phyloP scores from a whole-genome alignment of 106 monocot species.

The Dendrobium nobile region DNA sequence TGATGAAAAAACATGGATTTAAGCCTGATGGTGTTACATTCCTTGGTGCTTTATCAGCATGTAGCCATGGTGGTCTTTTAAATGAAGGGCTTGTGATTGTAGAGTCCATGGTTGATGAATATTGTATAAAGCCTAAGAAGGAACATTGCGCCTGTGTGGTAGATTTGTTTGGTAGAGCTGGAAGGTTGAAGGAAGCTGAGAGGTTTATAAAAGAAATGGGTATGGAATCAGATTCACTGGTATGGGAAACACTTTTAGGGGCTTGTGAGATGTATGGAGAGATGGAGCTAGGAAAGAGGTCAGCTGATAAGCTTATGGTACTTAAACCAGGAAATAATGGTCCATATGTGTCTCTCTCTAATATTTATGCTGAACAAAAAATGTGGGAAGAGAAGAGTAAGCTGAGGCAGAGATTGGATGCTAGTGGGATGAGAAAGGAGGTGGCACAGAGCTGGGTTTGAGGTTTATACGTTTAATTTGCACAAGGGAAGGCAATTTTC shows the following conservation, averaged over 20 bases:
- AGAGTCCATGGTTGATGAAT: slow-evolving; percentile 34
- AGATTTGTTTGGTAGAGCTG: slow-evolving; percentile 64
- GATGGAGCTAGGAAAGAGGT: slow-evolving; percentile 38
- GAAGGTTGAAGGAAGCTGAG: slow-evolving; percentile 61
- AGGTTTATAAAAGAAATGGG: slow-evolving; percentile 44
- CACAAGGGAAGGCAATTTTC: no score
- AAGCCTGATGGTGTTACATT: slow-evolving; percentile 46
- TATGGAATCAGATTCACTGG: slow-evolving; percentile 35
- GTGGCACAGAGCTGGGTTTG: slow-evolving; percentile 46
- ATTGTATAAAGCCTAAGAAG: slow-evolving; percentile 36
- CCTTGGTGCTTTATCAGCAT: slow-evolving; percentile 48
- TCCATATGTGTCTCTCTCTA: slow-evolving; percentile 50
- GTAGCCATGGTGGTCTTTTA: slow-evolving; percentile 65
- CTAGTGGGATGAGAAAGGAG: slow-evolving; percentile 34
- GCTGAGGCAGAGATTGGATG: slow-evolving; percentile 44
- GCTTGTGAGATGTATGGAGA: slow-evolving; percentile 67
- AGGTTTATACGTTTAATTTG: slow-evolving; percentile 4
- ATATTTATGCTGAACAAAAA: slow-evolving; percentile 51
- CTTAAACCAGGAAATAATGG: slow-evolving; percentile 39
- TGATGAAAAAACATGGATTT: slow-evolving; percentile 31
- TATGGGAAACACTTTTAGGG: slow-evolving; percentile 70
- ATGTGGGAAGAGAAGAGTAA: slow-evolving; percentile 61
- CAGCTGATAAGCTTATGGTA: slow-evolving; percentile 50
- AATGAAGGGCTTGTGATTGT: slow-evolving; percentile 51
- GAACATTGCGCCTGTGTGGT: slow-evolving; percentile 66